A percentile compares a stretch with the other conserved stretches of the same genome.
These are phyloP conservation scores for Climacium dendroides DNA, from an alignment of 225 moss, liverwort and hornwort genomes.

Conservation along the genomic window DNA sequence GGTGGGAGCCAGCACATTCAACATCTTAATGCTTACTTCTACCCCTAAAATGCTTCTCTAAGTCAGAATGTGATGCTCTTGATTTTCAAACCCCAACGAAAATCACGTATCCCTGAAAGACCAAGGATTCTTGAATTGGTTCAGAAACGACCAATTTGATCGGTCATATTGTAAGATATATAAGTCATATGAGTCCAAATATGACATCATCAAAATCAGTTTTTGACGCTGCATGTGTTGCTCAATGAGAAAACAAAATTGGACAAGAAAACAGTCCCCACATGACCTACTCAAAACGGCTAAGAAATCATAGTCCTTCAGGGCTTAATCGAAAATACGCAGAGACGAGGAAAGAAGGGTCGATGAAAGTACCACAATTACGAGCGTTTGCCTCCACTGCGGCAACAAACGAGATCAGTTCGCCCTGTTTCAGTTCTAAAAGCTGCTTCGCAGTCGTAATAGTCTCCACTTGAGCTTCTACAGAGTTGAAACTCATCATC, in stretches of 20 bases:
- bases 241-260: background rate
- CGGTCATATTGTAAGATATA: too few relatives aligned
- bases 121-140: background rate
- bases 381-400: background rate
- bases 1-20: background rate
- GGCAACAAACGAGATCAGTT: background rate
- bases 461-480: background rate
- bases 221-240: background rate
- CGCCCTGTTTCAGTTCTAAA: background rate
- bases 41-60: background rate
- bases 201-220: background rate
- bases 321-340: too few relatives aligned
- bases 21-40: background rate
- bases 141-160: background rate
- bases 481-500: background rate
- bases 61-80: background rate
- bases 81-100: background rate
- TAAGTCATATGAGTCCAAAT: too few relatives aligned
- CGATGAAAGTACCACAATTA: background rate
- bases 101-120: too few relatives aligned
- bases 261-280: background rate
- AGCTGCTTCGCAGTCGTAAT: background rate
- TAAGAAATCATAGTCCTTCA: background rate
- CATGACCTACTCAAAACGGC: background rate
- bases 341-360: background rate